These are phyloP conservation scores for Trypanosoma brucei DNA, from an alignment of 208 protist genomes.

Conservation along the genomic window DNA sequence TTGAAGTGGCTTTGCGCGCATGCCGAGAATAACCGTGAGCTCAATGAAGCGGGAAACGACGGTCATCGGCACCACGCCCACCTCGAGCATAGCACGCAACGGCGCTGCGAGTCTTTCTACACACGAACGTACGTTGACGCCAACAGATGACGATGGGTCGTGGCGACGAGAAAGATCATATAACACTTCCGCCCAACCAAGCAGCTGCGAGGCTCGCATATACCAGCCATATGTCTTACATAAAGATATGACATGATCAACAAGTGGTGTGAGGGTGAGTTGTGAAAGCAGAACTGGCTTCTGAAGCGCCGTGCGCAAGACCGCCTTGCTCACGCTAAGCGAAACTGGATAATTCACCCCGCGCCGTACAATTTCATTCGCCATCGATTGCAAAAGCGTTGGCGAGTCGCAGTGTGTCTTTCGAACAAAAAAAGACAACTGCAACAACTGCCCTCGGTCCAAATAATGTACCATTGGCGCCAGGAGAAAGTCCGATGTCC, in stretches of 20 bases:
- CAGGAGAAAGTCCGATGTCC: slow-evolving; percentile 46
- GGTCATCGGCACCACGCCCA: slow-evolving; percentile 24
- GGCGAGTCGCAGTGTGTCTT: slow-evolving; percentile 42
- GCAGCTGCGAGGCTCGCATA: slow-evolving; percentile 36
- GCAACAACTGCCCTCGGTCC: slow-evolving; percentile 30
- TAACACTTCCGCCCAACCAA: slow-evolving; percentile 39
- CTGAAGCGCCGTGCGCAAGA: slow-evolving; percentile 34
- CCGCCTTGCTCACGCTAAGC: slow-evolving; percentile 34
- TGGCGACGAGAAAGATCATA: slow-evolving; percentile 49
- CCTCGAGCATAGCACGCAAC: slow-evolving; percentile 41
- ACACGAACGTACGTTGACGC: slow-evolving; percentile 23
- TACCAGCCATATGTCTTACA: slow-evolving; percentile 33
- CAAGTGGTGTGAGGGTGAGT: slow-evolving; percentile 27
- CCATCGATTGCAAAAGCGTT: slow-evolving; percentile 31
- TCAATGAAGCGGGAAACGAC: slow-evolving; percentile 47
- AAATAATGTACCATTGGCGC: slow-evolving; percentile 48
- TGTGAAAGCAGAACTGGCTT: slow-evolving; percentile 32
- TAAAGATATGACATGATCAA: slow-evolving; percentile 36
- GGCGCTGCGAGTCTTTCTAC: slow-evolving; percentile 47
- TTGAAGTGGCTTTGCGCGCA: slow-evolving; percentile 31
- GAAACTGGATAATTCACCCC: slow-evolving; percentile 33
- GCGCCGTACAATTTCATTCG: slow-evolving; percentile 24
- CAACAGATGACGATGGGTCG: slow-evolving; percentile 28
- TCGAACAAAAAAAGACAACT: slow-evolving; percentile 37
- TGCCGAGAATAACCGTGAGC: slow-evolving; percentile 62